Base-by-base conservation (phyloP, 2,329 filamentous ascomycete species). In the Leptographium procerum region DNA sequence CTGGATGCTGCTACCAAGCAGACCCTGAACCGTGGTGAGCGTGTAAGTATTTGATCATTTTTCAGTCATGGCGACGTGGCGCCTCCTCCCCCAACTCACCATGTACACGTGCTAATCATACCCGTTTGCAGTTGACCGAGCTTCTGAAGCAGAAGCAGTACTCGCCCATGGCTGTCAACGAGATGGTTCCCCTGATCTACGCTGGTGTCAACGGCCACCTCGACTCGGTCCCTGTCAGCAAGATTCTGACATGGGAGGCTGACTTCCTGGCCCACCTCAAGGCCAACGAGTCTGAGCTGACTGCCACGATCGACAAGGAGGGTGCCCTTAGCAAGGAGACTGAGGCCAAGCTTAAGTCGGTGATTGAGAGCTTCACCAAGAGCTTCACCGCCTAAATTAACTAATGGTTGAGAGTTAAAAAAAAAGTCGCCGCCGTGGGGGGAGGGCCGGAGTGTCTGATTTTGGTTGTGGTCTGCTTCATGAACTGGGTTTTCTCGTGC, bases 71-170 rank as follows among this genome's bases (percentile, higher is more conserved):
- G n/a, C n/a, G n/a, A n/a, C n/a, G n/a, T n/a, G n/a, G n/a, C n/a
- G n/a, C n/a, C n/a, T 40, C 14, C 43, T 51, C 16, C 3, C 14
- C 9, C 28, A 9, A 8, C 24, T n/a, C 31, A n/a, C 9, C n/a
- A 19, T n/a, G 19, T 43, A 50, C 13, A 36, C 28, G 16, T 22
- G 29, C 13, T 7, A 10, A 62, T 62, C 50, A 65, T 68, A n/a
- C 66, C 70, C 67, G 40, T 65, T 57, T 72, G 65, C 68, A 83
- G 81, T 82, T 91, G 73, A 96, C 92, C 69, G 92, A 97, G 85
- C 89, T 96, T 67, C 88, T 96, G 71, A 97, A 97, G 88, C 94
- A 99, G 85, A 96, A 96, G 86, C 94, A 99, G 81, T 99, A 97
- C 85, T 87, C 84, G 52, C 94, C 94, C 70, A 96, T 96, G 91